Evolutionary conservation across 495 filamentous ascomycete species (phyloP), one percentile per base, ranked within the genome.

Genomic region (Rhypophila decipiens): DNA sequence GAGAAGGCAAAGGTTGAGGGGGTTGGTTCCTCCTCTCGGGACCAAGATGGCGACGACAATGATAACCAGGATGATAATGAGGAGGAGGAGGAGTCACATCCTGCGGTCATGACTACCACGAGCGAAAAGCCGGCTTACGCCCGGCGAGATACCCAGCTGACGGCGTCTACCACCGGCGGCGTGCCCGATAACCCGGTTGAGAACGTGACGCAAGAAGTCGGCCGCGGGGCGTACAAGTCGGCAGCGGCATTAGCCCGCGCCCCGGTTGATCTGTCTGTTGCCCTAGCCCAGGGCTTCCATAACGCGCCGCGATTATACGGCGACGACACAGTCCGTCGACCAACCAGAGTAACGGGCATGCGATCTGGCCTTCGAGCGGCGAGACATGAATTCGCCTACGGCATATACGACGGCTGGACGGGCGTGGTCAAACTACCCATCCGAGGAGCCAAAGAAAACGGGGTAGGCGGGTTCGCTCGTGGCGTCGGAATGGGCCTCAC

Each of bases 281-380:
- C 88, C 0, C 59, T 90, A 2, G 79, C 85, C 2, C 87, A 90
- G 56, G 88, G 88, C 1, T 85, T 91, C 49, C 86, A 91, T 59
- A 90, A 90, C 52, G 85, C 87, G 0, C 89, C 89, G 1, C 77
- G 86, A 1, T 70, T 95, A 1, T 88, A 88, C 53, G 86, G 86
- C 22, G 52, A 74, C 55, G 57, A 65, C 51, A 64, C 61, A 9
- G 58, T 64, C 4, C 44, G 76, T 73, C 21, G 74, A 67, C 38
- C 76, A 60, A 44, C 71, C 5, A 71, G 81, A 4, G 78, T 89
- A 24, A 84, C 82, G 4, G 86, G 83, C 2, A 75, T 87, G 42
- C 70, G 75, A 24, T 86, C 82, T 2, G 85, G 85, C 4, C 68
- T 86, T 22, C 71, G 68, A 8, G 85, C 85, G 0, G 85, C 85